Base-by-base conservation (phyloP, 1,284 basidiomycete species). In the Lentinula novae-zelandiae region DNA sequence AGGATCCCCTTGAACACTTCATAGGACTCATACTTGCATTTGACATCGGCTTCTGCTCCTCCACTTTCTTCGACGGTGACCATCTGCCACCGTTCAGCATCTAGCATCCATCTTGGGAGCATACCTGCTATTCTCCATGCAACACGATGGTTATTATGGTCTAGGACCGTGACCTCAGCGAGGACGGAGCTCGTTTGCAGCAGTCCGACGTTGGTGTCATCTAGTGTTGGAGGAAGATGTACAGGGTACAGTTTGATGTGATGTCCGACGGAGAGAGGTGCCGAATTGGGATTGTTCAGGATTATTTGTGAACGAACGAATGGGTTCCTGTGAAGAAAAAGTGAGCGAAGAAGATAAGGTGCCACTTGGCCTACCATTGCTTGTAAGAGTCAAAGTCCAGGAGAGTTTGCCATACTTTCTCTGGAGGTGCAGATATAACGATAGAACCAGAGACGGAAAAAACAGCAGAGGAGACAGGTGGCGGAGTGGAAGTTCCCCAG, bases 21-120 rank as follows among this genome's bases (percentile, higher is more conserved):
- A n/a, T 79, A 72, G 5, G 81, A 83, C 70, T 89, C 85, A 66
- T 90, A 90, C 57, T 77, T 78, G 36, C 84, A 86, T 72, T 79
- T 79, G 5, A 36, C 31, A 34, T 57, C 42, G 13, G 3, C 44
- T 42, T 48, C 56, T 12, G 13, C 46, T 22, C 27, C 44, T 48
- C 81, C 85, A 33, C 73, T 77, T 15, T 74, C 76, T 7, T 76
- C 76, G 20, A 77, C 75, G 31, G 75, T 81, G 57, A 91, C 68
- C 60, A 75, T 75, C 70, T 91, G 89, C 88, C 87, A 89, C 33
- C 89, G 78, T 63, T 84, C 80, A 0, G 82, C 72, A 20, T 66
- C 66, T 36, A 90, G 57, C 13, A 88, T 63, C 77, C 82, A 86
- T 1, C 60, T 51, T 12, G 80, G 78, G n/a, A 76, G 71, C 27